These are phyloP conservation scores for Myochromella boudieri DNA, from an alignment of 768 basidiomycete genomes.

Conservation along the genomic window DNA sequence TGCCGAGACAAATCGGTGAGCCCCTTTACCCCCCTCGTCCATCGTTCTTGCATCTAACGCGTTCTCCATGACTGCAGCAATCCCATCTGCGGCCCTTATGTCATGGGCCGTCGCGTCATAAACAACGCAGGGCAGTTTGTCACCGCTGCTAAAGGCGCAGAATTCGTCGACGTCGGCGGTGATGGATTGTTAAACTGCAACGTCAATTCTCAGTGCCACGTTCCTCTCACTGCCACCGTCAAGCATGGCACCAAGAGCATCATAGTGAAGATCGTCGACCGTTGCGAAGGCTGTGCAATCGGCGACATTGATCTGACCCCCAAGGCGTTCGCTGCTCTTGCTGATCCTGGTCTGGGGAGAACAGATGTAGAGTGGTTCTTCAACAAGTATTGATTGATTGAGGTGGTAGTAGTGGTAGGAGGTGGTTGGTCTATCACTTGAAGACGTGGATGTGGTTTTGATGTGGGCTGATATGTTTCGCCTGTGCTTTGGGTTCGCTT, in stretches of 20 bases:
- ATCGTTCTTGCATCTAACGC: neutral
- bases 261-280: slow-evolving; percentile 43
- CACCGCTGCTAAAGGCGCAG: slow-evolving; percentile 17
- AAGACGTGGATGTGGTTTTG: no score
- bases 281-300: slow-evolving; percentile 44
- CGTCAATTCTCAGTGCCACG: slow-evolving; percentile 16
- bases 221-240: slow-evolving; percentile 24
- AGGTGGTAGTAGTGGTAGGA: neutral
- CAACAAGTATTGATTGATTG: slow-evolving; percentile 16
- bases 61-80: slow-evolving; percentile 14
- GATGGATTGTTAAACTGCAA: slow-evolving; percentile 27
- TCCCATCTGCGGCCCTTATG: slow-evolving; percentile 30
- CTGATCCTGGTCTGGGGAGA: slow-evolving; percentile 24
- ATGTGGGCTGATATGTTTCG: no score
- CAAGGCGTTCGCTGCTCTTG: slow-evolving; percentile 25
- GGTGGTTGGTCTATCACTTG: no score
- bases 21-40: neutral
- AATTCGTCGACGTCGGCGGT: slow-evolving; percentile 24
- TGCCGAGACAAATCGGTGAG: slow-evolving; percentile 26
- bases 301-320: slow-evolving; percentile 31
- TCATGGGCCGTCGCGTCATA: slow-evolving; percentile 23
- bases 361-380: slow-evolving; percentile 41
- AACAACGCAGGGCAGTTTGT: slow-evolving; percentile 19
- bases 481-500: no score
- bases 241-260: slow-evolving; percentile 31